These are phyloP conservation scores for Phyllostachys edulis DNA, from an alignment of 176 grass and related monocot species.

Conservation along the genomic window DNA sequence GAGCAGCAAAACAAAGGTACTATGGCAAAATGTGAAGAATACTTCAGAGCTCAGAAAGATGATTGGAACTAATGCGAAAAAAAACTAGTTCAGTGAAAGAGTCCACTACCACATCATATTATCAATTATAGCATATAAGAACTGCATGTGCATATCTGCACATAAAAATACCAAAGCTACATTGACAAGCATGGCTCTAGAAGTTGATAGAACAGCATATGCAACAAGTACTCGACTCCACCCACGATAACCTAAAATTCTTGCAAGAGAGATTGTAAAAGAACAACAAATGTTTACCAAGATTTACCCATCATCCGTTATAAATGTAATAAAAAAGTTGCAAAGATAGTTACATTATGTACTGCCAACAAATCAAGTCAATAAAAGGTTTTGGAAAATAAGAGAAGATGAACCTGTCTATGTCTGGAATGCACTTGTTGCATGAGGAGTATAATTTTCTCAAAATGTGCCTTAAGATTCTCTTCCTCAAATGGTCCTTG, in stretches of 20 bases:
- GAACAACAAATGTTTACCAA: slow-evolving; percentile 6
- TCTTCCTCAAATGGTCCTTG: slow-evolving; percentile 90
- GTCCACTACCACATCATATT: neutral
- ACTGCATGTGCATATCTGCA: neutral
- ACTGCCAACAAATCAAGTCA: neutral
- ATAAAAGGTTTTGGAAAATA: neutral
- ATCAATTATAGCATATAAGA: slow-evolving; percentile 18
- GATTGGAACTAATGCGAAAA: neutral
- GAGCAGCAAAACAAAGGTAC: slow-evolving; percentile 2
- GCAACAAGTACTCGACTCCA: neutral
- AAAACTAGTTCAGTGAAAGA: neutral
- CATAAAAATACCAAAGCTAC: neutral
- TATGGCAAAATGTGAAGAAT: neutral
- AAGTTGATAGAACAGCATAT: slow-evolving; percentile 1
- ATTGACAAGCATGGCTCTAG: slow-evolving; percentile 16
- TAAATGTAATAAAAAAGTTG: neutral
- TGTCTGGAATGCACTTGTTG: slow-evolving; percentile 59
- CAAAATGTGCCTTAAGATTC: slow-evolving; percentile 85
- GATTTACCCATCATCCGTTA: neutral
- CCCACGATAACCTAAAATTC: neutral
- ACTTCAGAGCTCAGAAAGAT: neutral
- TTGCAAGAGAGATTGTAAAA: neutral
- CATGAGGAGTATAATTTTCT: slow-evolving; percentile 76
- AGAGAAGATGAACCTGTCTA: slow-evolving; percentile 60
- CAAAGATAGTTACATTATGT: neutral